A percentile compares a stretch with the other conserved stretches of the same genome.
Evolutionary conservation across 768 basidiomycete genomes (phyloP).

Genomic region (Chalciporus sphaerocephalus): DNA sequence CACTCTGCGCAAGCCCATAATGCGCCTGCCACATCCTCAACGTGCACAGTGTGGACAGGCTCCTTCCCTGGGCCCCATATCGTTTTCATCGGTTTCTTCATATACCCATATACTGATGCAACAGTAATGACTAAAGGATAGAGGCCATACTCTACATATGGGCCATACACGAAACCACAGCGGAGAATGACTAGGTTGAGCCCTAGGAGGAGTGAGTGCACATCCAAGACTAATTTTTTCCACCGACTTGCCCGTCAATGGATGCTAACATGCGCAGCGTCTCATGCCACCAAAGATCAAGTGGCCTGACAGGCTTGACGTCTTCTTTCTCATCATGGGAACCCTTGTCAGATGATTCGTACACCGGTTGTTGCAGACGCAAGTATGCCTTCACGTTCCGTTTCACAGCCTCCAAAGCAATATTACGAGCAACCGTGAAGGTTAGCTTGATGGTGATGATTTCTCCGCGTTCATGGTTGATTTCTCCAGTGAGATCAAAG

Average conservation of each 20-base stretch:
- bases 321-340: constrained; percentile 68
- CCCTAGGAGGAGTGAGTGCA: constrained; percentile 35
- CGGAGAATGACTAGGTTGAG: constrained; percentile 79
- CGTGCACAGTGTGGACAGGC: constrained; percentile 70
- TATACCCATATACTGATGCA: constrained; percentile 74
- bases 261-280: constrained; percentile 68
- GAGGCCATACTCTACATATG: constrained; percentile 68
- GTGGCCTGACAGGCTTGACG: constrained; percentile 61
- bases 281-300: constrained; percentile 90
- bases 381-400: constrained; percentile 76
- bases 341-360: constrained; percentile 67
- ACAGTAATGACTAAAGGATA: constrained; percentile 68
- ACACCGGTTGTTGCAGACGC: constrained; percentile 73
- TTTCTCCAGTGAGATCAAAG: constrained; percentile 82
- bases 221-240: background rate
- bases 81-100: constrained; percentile 82
- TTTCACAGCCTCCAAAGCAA: constrained; percentile 76
- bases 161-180: constrained; percentile 74
- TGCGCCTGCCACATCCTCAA: constrained; percentile 74
- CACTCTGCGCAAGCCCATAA: constrained; percentile 74
- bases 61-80: constrained; percentile 80
- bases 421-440: constrained; percentile 58
- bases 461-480: constrained; percentile 70
- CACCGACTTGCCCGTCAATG: constrained; percentile 58
- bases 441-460: constrained; percentile 77